phyloP scores from a whole-genome alignment of 371 early-diverging fungal species.

The Funneliformis caledonium region DNA sequence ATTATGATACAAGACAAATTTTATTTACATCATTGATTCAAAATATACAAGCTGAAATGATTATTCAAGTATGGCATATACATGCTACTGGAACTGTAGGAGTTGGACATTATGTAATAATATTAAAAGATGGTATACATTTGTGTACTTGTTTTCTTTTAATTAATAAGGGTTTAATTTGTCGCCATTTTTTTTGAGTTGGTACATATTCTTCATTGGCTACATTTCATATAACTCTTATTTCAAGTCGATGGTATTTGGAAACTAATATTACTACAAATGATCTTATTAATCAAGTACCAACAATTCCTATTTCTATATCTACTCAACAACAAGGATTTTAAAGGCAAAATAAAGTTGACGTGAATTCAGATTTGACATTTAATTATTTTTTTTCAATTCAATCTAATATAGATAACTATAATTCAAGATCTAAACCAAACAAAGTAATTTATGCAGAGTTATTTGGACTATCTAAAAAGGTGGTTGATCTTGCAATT shows the following conservation, averaged over 20 bases:
- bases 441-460: neutral
- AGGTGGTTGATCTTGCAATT: conserved; percentile 6
- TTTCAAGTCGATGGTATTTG: neutral
- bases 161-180: neutral
- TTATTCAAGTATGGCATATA: neutral
- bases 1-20: too few relatives aligned
- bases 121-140: conserved; percentile 5
- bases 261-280: neutral
- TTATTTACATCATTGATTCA: neutral
- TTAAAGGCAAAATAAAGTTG: too few relatives aligned
- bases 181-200: neutral
- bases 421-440: neutral
- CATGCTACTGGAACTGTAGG: neutral
- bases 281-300: neutral
- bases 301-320: neutral
- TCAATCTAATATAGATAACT: neutral
- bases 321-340: neutral
- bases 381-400: neutral
- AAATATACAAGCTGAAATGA: neutral
- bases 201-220: neutral
- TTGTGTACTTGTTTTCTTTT: neutral
- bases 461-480: neutral
- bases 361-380: neutral
- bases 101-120: neutral
- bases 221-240: neutral